Percentiles rank a stretch among this genome's conserved stretches.
These are phyloP conservation scores for Primulina tabacum DNA, from an alignment of 257 asterid species.

Conservation along the genomic window DNA sequence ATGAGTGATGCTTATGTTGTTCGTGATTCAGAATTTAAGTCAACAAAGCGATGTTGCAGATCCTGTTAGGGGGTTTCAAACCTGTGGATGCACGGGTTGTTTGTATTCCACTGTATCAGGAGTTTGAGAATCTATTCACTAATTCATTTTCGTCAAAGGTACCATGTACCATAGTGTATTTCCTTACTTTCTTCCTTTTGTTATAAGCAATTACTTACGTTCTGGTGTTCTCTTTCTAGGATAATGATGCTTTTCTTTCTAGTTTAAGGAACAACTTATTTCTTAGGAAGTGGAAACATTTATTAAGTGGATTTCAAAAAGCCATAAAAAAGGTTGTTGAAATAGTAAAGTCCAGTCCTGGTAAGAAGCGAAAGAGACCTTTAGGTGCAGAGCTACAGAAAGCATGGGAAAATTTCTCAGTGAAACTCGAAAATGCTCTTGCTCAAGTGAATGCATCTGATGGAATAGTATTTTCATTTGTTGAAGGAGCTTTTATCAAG, in stretches of 20 bases:
- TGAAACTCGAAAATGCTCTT: constrained; percentile 61
- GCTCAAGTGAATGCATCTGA: constrained; percentile 63
- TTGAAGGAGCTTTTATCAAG: constrained; percentile 85
- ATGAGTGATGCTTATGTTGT: constrained; percentile 13
- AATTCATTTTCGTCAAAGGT: constrained; percentile 70
- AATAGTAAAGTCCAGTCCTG: constrained; percentile 44
- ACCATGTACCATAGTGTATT: constrained; percentile 10
- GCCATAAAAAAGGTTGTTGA: constrained; percentile 46
- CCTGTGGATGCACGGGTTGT: constrained; percentile 80
- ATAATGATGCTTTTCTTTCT: constrained; percentile 41
- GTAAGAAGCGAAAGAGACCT: constrained; percentile 79
- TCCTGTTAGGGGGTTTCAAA: constrained; percentile 83
- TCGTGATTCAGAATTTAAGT: constrained; percentile 73
- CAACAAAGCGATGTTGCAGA: constrained; percentile 97
- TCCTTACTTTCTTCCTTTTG: constrained; percentile 8
- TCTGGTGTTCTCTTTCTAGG: constrained; percentile 41
- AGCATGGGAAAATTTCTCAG: constrained; percentile 60
- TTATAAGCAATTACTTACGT: constrained; percentile 18
- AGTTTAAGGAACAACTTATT: constrained; percentile 38
- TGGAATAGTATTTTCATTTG: constrained; percentile 93
- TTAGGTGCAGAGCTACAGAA: constrained; percentile 40
- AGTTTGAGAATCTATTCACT: constrained; percentile 61
- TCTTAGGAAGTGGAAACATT: constrained; percentile 70
- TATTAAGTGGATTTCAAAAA: constrained; percentile 58
- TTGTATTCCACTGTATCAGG: constrained; percentile 71